A percentile compares a stretch with the other conserved stretches of the same genome.
Conservation (phyloP, 2,329 filamentous ascomycete genomes). For the Talaromyces pinophilus region DNA sequence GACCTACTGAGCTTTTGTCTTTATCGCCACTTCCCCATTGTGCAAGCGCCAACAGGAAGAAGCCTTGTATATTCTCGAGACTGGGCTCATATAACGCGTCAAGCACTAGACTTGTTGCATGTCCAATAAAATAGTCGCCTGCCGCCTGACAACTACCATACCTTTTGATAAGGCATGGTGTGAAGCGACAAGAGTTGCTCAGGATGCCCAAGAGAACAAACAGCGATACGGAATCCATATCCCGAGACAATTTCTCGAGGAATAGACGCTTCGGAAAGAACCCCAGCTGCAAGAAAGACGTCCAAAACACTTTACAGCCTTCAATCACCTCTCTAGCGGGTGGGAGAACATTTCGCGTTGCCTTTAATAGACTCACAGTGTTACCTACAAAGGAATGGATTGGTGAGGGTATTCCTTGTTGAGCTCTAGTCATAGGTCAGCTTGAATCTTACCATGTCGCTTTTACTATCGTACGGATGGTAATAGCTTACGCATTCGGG, state of each 20-base stretch:
- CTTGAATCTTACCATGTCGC: neutral
- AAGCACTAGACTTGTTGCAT: neutral
- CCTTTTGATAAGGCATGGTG: slow-evolving; percentile 1
- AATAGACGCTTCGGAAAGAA: slow-evolving; percentile 1
- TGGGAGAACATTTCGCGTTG: neutral
- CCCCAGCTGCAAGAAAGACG: neutral
- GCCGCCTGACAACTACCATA: neutral
- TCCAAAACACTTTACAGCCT: slow-evolving; percentile 1
- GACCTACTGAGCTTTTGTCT: neutral
- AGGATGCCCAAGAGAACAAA: slow-evolving; percentile 1
- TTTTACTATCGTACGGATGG: neutral
- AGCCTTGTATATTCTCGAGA: slow-evolving; percentile 1
- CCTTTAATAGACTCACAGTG: neutral
- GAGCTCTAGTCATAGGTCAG: neutral
- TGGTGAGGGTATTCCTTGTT: neutral
- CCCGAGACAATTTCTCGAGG: neutral
- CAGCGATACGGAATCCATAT: neutral
- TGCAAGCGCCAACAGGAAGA: neutral
- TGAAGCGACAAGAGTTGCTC: slow-evolving; percentile 10
- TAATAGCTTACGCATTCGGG: neutral
- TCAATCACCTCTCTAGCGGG: neutral
- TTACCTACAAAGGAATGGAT: neutral
- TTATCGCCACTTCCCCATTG: slow-evolving; percentile 5
- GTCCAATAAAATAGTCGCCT: neutral
- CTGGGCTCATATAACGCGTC: neutral